A percentile compares a stretch with the other conserved stretches of the same genome.
phyloP scores from a whole-genome alignment of 768 basidiomycete genomes.

The Calocybe indica region DNA sequence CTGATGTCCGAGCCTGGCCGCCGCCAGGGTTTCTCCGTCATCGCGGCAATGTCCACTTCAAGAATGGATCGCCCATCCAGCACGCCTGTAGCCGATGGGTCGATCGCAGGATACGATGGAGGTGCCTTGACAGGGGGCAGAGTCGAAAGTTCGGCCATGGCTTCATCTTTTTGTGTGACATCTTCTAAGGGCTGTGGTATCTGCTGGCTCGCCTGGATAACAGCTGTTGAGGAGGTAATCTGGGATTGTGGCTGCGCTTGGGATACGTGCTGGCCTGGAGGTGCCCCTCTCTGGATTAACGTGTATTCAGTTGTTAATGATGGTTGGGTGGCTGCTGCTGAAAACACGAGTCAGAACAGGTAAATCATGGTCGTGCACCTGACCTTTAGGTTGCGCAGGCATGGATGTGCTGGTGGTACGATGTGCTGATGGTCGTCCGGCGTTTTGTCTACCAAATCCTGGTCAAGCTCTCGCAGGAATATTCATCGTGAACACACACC shows the following conservation, averaged over 20 bases:
- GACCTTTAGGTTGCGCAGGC: conserved; percentile 28
- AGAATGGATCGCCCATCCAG: conserved; percentile 76
- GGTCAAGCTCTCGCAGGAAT: too few relatives aligned
- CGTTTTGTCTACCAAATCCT: conserved; percentile 18
- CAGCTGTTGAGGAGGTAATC: conserved; percentile 10
- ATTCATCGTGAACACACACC: conserved; percentile 30
- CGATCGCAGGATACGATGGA: conserved; percentile 74
- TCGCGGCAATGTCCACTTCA: conserved; percentile 72
- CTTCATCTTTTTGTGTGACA: conserved; percentile 23
- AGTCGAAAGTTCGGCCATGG: conserved; percentile 55
- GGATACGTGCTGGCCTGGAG: conserved; percentile 15
- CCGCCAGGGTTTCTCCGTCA: conserved; percentile 87
- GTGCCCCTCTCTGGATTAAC: conserved; percentile 51
- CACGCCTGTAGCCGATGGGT: conserved; percentile 58
- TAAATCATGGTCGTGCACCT: neutral
- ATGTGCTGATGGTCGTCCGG: conserved; percentile 21
- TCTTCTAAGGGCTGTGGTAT: conserved; percentile 7
- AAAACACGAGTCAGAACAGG: neutral
- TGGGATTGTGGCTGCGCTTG: conserved; percentile 3
- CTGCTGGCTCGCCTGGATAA: conserved; percentile 7
- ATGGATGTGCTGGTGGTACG: conserved; percentile 24
- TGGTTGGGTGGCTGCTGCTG: conserved; percentile 35
- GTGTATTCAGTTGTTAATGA: conserved; percentile 82
- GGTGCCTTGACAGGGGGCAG: conserved; percentile 68
- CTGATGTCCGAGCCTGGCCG: conserved; percentile 87